Evolutionary conservation across 441 rosid genomes (phyloP), one percentile per base, ranked within the genome.

Genomic region (Syzygium malaccense): DNA sequence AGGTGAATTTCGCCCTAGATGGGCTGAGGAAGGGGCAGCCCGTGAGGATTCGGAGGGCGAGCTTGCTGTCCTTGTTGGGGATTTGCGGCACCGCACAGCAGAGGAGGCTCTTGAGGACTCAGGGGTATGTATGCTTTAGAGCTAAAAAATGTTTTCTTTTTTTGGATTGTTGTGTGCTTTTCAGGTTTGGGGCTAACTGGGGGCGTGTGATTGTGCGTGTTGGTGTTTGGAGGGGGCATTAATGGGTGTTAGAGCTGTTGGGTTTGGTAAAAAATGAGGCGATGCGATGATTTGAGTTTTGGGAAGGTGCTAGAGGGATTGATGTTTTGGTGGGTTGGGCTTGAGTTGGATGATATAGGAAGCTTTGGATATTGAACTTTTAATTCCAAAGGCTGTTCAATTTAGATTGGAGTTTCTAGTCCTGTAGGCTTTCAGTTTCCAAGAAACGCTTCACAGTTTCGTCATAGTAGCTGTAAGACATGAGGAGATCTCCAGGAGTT

Each of bases 1-100:
- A 98, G 95, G 98, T 98, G 87, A 96, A 97, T 92, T 98, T 96
- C 85, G 97, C 99, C 57, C 97, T 97, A 85, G 99, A 96, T 90
- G 99, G 99, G 90, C 90, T 98, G 88, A 92, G 90, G 93, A 94
- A 93, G 75, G 99, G 97, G 12, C 97, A 96, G 89, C 99, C 96
- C 54, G 86, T 93, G 84, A 94, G 98, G 94, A 96, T 95, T 90
- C 89, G 97, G 92, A 93, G 99, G 78, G 98, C 98, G 18, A 97
- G 99, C 56, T 86, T 98, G 88, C 85, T 93, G 78, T 98, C 99
- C 86, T 87, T 98, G 85, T 92, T 98, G 89, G 91, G 96, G 86
- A 96, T 97, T 92, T 98, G 98, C 56, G 93, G 94, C 57, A 93
- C 98, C 5, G 91, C 90, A 19, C 97, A 93, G 55, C 98, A 96